These are phyloP conservation scores for Quillaja saponaria DNA, from an alignment of 306 rosid species.

Conservation along the genomic window DNA sequence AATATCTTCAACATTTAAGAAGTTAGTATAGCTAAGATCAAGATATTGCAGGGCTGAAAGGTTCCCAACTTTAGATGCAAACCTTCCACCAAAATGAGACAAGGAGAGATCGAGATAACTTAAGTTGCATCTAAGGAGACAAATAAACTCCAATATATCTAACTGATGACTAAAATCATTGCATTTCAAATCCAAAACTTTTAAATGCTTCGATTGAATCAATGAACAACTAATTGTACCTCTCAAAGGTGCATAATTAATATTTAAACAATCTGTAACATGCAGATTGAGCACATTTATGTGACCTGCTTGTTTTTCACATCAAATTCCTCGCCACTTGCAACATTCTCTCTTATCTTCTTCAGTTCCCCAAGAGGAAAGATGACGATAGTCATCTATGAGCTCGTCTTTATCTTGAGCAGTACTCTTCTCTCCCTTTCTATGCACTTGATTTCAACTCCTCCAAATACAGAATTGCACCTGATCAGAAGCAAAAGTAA, in stretches of 20 bases:
- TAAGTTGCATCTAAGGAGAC: not conserved
- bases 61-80: not conserved
- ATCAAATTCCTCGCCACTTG: not conserved
- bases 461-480: too few species aligned
- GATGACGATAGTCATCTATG: not conserved
- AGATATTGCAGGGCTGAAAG: not conserved
- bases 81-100: not conserved
- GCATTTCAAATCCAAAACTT: not conserved
- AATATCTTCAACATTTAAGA: not conserved
- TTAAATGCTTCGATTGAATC: not conserved
- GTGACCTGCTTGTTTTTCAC: not conserved
- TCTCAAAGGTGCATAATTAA: too few species aligned
- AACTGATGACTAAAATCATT: not conserved
- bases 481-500: too few species aligned
- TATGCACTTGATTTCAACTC: not conserved
- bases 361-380: not conserved
- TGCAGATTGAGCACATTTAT: not conserved
- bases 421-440: conserved; percentile 2
- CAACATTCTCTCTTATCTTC: not conserved
- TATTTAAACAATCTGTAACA: not conserved
- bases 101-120: not conserved
- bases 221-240: not conserved
- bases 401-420: not conserved
- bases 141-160: not conserved
- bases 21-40: not conserved